A percentile compares a stretch with the other conserved stretches of the same genome.
Evolutionary conservation across 805 yeast genomes (phyloP).

Genomic region (Ogataea kodamae): DNA sequence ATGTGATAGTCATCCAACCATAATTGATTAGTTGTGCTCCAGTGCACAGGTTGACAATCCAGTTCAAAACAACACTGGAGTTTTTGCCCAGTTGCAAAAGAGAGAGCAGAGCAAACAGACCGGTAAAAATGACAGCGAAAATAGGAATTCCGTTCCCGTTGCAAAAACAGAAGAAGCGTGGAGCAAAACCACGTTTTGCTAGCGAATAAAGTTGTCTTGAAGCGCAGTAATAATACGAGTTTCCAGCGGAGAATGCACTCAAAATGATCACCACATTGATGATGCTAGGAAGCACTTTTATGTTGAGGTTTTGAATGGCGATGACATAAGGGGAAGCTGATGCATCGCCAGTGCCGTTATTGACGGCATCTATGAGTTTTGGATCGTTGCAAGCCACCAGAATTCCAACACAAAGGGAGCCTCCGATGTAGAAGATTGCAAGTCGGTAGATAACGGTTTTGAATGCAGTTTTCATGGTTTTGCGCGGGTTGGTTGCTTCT

Average conservation of each 20-base stretch:
- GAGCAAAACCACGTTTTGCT: slow-evolving; percentile 69
- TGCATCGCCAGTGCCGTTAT: slow-evolving; percentile 61
- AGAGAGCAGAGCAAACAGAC: slow-evolving; percentile 61
- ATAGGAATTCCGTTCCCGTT: slow-evolving; percentile 69
- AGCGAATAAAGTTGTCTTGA: slow-evolving; percentile 61
- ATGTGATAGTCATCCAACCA: slow-evolving; percentile 42
- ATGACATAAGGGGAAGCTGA: slow-evolving; percentile 77
- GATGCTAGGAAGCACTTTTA: slow-evolving; percentile 63
- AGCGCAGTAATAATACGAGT: slow-evolving; percentile 70
- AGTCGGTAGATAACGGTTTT: slow-evolving; percentile 42
- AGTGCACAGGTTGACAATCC: slow-evolving; percentile 46
- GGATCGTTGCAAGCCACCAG: slow-evolving; percentile 38
- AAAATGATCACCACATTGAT: slow-evolving; percentile 72
- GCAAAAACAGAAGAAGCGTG: slow-evolving; percentile 58
- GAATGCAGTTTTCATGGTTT: slow-evolving; percentile 38
- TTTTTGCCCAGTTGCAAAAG: slow-evolving; percentile 50
- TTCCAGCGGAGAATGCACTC: slow-evolving; percentile 78
- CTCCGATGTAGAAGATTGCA: slow-evolving; percentile 43
- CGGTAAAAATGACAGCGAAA: slow-evolving; percentile 47
- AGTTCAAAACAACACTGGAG: slow-evolving; percentile 36
- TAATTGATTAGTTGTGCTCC: slow-evolving; percentile 47
- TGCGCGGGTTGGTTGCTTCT: slow-evolving; percentile 42
- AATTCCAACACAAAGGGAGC: slow-evolving; percentile 37
- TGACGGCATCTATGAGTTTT: slow-evolving; percentile 41
- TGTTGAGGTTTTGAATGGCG: slow-evolving; percentile 64